A percentile compares a stretch with the other conserved stretches of the same genome.
phyloP scores from a whole-genome alignment of 768 basidiomycete genomes.

The Leccinum sublutescens region DNA sequence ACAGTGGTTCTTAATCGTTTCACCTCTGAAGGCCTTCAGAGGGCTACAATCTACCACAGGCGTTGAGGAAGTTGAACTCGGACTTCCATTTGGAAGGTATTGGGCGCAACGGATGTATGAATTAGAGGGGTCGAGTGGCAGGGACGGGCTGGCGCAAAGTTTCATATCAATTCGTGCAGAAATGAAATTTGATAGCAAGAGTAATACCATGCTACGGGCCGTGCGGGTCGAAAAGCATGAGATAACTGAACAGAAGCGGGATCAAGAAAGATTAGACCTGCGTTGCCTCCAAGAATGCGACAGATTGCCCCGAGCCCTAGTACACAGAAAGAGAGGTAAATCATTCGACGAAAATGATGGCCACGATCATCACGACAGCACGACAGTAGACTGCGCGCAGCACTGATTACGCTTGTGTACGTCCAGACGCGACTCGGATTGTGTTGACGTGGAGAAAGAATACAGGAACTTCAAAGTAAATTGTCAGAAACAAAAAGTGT shows the following conservation, averaged over 20 bases:
- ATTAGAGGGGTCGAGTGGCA: neutral
- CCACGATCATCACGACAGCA: neutral
- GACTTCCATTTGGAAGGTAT: constrained; percentile 7
- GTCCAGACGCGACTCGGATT: neutral
- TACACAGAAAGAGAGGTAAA: neutral
- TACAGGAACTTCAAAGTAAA: neutral
- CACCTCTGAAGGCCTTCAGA: neutral
- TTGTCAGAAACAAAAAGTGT: constrained; percentile 12
- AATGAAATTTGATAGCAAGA: constrained; percentile 1
- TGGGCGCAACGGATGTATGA: neutral
- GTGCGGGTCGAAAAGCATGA: neutral
- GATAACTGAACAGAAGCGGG: neutral
- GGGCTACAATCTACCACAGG: neutral
- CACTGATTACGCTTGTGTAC: neutral
- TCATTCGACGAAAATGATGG: neutral
- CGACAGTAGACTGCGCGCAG: neutral
- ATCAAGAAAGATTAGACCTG: constrained; percentile 1
- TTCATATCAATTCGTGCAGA: neutral
- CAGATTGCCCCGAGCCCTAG: neutral
- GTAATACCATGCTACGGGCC: neutral
- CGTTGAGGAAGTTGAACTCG: neutral
- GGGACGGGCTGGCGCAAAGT: neutral
- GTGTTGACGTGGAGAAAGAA: constrained; percentile 4
- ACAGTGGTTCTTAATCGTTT: neutral
- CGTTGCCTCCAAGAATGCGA: neutral